A percentile compares a stretch with the other conserved stretches of the same genome.
phyloP scores from a whole-genome alignment of 345 rosid genomes.

The Xanthoceras sorbifolium region DNA sequence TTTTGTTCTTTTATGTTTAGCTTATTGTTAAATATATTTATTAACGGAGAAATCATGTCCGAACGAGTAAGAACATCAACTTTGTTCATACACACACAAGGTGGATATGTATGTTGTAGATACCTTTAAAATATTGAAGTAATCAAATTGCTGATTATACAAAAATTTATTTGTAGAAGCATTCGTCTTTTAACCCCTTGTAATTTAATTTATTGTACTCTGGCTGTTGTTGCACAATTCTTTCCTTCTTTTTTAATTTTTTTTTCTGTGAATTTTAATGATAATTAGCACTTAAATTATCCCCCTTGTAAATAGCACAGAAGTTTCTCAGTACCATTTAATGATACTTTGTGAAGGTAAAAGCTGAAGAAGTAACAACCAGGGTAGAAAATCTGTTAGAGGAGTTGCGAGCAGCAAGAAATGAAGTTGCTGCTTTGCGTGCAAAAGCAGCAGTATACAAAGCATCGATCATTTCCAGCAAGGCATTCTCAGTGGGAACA shows the following conservation, averaged over 20 bases:
- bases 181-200: background rate
- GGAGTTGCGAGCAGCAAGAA: conserved; percentile 69
- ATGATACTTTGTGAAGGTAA: conserved; percentile 59
- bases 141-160: background rate
- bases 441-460: conserved; percentile 73
- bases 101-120: background rate
- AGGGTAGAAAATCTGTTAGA: conserved; percentile 82
- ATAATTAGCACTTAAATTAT: background rate
- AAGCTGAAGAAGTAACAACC: conserved; percentile 78
- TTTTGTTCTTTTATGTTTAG: background rate
- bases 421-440: conserved; percentile 72
- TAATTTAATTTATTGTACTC: background rate
- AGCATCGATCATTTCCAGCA: conserved; percentile 69
- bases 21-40: background rate
- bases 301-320: background rate
- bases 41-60: background rate
- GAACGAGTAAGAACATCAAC: background rate
- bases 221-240: conserved; percentile 2
- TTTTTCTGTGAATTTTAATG: background rate
- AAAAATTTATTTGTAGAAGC: background rate
- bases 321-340: conserved; percentile 5
- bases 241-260: background rate
- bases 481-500: conserved; percentile 62
- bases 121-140: background rate
- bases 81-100: background rate